A percentile compares a stretch with the other conserved stretches of the same genome.
phyloP scores from a whole-genome alignment of 805 yeast species.

The Candida verbasci region DNA sequence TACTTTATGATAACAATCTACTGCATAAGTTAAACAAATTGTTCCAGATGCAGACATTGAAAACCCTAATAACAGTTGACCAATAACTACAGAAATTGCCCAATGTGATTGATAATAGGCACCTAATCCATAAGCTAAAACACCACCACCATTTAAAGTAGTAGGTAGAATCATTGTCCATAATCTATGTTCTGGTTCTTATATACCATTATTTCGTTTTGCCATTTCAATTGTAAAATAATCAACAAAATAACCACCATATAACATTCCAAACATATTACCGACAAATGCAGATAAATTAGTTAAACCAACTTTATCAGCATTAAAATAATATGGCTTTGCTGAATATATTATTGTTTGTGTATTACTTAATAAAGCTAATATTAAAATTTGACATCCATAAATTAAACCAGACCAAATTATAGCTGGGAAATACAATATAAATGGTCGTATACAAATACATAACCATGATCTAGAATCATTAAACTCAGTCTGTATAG shows the following conservation, averaged over 20 bases:
- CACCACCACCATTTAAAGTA: slow-evolving; percentile 38
- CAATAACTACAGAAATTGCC: slow-evolving; percentile 25
- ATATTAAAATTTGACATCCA: slow-evolving; percentile 49
- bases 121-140: slow-evolving; percentile 45
- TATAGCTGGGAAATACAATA: not conserved
- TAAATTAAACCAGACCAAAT: slow-evolving; percentile 46
- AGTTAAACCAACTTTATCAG: slow-evolving; percentile 37
- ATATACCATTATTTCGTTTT: slow-evolving; percentile 24
- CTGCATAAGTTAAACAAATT: slow-evolving; percentile 38
- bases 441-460: slow-evolving; percentile 2
- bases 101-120: slow-evolving; percentile 21
- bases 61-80: slow-evolving; percentile 26
- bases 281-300: slow-evolving; percentile 42
- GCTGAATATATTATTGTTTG: slow-evolving; percentile 36
- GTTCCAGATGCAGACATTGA: slow-evolving; percentile 41
- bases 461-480: slow-evolving; percentile 4
- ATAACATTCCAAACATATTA: slow-evolving; percentile 37
- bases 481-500: slow-evolving; percentile 1
- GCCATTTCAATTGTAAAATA: slow-evolving; percentile 26
- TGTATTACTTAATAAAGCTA: slow-evolving; percentile 39
- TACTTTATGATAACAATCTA: slow-evolving; percentile 40
- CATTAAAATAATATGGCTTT: slow-evolving; percentile 36
- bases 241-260: slow-evolving; percentile 44
- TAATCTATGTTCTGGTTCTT: slow-evolving; percentile 24
- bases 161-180: slow-evolving; percentile 36